Base-by-base conservation (phyloP, 202 grass and related monocot genomes). In the Saccharum hybrid region DNA sequence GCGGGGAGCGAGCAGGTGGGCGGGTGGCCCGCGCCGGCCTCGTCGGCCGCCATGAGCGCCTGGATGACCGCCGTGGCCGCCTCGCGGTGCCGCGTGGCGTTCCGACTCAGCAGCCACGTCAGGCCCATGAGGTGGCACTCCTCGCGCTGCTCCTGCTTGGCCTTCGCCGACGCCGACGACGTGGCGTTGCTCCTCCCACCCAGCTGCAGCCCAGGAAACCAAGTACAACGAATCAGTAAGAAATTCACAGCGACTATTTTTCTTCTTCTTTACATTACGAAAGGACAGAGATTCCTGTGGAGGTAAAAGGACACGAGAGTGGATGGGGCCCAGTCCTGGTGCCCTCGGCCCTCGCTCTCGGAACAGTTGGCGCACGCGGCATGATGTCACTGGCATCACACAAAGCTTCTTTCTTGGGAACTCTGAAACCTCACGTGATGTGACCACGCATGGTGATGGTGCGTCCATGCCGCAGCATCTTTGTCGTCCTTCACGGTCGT, bases 61-160 rank as follows among this genome's bases (percentile, higher is more conserved):
- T 71, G 90, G 89, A 98, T 74, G 7, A 91, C 91, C 23, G 83
- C 81, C 0, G 91, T 92, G 56, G 76, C 88, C 1, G 89, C 83
- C 12, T 64, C 67, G 36, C 75, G 70, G 83, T 95, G 86, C 12
- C 57, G 76, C 51, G 83, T 95, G 66, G 89, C 80, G 65, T 98
- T 98, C 80, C 75, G 71, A 33, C 68, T 76, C 70, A 97, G 90
- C 51, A 97, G 90, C 95, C 95, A 97, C 5, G 87, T 94, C 69
- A 97, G 56, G 4, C 92, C 95, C 88, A 91, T 93, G 23, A 91
- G 16, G 72, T 87, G 95, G 77, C 95, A 97, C 72, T 98, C 95
- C 66, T 90, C 80, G 7, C 41, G 95, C 15, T 14, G 18, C 49
- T 70, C 36, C 49, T 68, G 74, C 28, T 64, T 80, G 16, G 81